A percentile compares a stretch with the other conserved stretches of the same genome.
Conservation (phyloP, 2,329 filamentous ascomycete genomes). For the Fusarium concolor region DNA sequence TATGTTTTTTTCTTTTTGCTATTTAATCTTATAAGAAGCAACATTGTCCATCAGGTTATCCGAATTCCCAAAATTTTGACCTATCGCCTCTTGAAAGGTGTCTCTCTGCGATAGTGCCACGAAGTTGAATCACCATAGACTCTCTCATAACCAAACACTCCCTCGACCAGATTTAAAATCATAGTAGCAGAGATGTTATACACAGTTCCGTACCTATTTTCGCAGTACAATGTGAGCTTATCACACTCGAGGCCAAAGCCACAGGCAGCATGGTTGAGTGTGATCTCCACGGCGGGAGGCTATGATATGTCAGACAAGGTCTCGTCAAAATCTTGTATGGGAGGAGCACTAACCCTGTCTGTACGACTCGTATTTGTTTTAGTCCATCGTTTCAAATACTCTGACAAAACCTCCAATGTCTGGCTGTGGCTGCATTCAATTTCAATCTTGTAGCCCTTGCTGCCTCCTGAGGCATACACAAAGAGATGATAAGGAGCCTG, state of each 20-base stretch:
- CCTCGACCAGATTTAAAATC: constrained; percentile 59
- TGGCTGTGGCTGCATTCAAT: constrained; percentile 62
- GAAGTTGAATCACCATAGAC: constrained; percentile 36
- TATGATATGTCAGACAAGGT: constrained; percentile 31
- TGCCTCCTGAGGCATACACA: constrained; percentile 46
- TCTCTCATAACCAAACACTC: constrained; percentile 58
- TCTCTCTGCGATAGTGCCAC: constrained; percentile 46
- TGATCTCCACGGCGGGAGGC: constrained; percentile 57
- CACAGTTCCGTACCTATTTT: constrained; percentile 48
- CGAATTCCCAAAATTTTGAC: background rate
- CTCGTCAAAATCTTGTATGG: background rate
- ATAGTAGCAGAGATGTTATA: constrained; percentile 57
- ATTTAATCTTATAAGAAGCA: background rate
- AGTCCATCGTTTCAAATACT: constrained; percentile 62
- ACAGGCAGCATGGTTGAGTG: constrained; percentile 58
- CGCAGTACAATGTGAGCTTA: constrained; percentile 53
- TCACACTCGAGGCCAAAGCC: constrained; percentile 59
- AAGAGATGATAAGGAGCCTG: constrained; percentile 62
- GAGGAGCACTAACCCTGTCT: constrained; percentile 47
- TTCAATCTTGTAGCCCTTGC: constrained; percentile 50
- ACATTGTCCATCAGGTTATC: background rate
- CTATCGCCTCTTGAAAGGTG: constrained; percentile 20
- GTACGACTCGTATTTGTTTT: constrained; percentile 55
- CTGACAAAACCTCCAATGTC: constrained; percentile 57
- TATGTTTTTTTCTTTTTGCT: constrained; percentile 24